Percentiles rank a stretch among this genome's conserved stretches.
phyloP scores from a whole-genome alignment of 345 rosid genomes.

The Syzygium aqueum region DNA sequence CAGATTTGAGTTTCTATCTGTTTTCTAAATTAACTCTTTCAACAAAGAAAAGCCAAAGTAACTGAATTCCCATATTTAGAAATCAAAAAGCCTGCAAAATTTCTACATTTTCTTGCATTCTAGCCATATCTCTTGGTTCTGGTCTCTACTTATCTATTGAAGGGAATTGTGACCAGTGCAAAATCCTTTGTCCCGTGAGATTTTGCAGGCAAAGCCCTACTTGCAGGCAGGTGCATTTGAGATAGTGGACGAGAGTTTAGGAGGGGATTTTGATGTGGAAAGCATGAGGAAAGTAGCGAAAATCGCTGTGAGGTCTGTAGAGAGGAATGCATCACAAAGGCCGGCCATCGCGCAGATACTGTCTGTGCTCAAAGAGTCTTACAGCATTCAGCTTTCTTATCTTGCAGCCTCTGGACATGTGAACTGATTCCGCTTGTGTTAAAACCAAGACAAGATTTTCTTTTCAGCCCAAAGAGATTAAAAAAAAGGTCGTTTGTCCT shows the following conservation, averaged over 20 bases:
- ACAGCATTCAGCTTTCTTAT: conserved; percentile 63
- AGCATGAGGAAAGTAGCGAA: conserved; percentile 66
- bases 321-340: conserved; percentile 68
- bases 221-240: conserved; percentile 85
- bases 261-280: conserved; percentile 50
- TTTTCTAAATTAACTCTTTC: neutral
- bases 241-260: conserved; percentile 62
- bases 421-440: neutral
- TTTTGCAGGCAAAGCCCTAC: conserved; percentile 77
- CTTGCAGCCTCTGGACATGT: conserved; percentile 54
- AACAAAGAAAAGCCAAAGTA: neutral
- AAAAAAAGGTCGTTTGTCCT: neutral
- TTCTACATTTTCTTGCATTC: neutral
- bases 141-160: neutral
- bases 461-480: neutral
- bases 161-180: neutral
- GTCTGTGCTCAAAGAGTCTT: conserved; percentile 71
- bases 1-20: neutral
- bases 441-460: neutral
- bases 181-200: neutral
- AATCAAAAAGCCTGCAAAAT: neutral
- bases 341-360: conserved; percentile 55
- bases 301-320: conserved; percentile 58
- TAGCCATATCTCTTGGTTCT: neutral
- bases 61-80: neutral